Base-by-base conservation (phyloP, 2,329 filamentous ascomycete genomes). In the Fusarium bulbicola region DNA sequence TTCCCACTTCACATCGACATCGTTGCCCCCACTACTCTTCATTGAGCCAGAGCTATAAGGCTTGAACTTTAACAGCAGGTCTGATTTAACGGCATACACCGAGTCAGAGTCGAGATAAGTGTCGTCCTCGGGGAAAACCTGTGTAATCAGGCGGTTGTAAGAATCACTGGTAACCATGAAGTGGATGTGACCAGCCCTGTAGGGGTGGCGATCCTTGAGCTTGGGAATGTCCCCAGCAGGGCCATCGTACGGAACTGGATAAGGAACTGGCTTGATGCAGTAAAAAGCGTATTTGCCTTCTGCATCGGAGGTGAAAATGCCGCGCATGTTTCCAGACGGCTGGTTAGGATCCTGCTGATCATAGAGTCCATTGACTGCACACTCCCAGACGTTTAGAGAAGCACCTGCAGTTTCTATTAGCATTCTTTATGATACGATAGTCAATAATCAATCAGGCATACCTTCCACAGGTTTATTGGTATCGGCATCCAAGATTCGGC, bases 11-110 rank as follows among this genome's bases (percentile, higher is more conserved):
- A 56, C 52, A 30, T 32, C 26, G 2, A 20, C 21, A 4, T n/a
- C 21, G 0, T 20, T 24, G 2, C 12, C 52, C 0, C 21, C 15
- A 11, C 2, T 20, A 0, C 12, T 14, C 16, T 43, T n/a, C 9
- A 7, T 0, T 2, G 21, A 18, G 4, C 2, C 8, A 5, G 12
- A 30, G 0, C 1, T 10, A 7, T 20, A 43, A 7, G 26, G 21
- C 0, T 15, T 43, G 26, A 56, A 56, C 12, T 20, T 11, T 0
- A 43, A 14, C 5, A 56, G 26, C 3, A 56, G 1, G 20, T 43
- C 37, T 8, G 52, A 43, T 3, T 56, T 56, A 1, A 56, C 52
- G 3, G 52, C 52, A 0, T 43, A 56, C 4, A 56, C 52, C 3
- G 52, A 56, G 13, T 56, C 52, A 0, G 52, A 56, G 16, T 32